A percentile compares a stretch with the other conserved stretches of the same genome.
phyloP scores from a whole-genome alignment of 129 eudicot species.

The Dittrichia graveolens region DNA sequence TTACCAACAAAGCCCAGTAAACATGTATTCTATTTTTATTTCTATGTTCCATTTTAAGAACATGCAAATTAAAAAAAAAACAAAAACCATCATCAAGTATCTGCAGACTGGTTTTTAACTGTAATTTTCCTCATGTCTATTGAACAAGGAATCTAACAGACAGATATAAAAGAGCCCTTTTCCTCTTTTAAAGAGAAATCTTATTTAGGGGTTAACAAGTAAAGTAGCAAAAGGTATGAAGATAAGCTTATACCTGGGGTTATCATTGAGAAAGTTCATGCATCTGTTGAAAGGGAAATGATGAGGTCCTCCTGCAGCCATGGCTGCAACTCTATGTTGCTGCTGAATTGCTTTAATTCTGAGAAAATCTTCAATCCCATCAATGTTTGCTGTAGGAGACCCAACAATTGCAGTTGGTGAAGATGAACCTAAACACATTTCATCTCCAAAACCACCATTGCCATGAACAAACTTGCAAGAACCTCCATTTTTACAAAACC shows the following conservation, averaged over 20 bases:
- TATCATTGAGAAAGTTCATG: slow-evolving; percentile 58
- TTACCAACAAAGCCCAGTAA: too few relatives aligned
- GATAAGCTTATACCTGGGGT: slow-evolving; percentile 45
- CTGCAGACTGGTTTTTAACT: too few relatives aligned
- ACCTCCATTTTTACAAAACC: slow-evolving; percentile 79
- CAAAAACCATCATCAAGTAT: too few relatives aligned
- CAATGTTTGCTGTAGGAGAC: slow-evolving; percentile 62
- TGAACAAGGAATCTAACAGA: too few relatives aligned
- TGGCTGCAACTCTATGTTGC: slow-evolving; percentile 39
- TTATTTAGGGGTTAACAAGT: not conserved
- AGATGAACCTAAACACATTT: slow-evolving; percentile 25
- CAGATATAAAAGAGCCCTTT: too few relatives aligned
- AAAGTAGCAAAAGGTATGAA: not conserved
- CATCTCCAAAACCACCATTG: slow-evolving; percentile 35
- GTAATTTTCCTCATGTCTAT: too few relatives aligned
- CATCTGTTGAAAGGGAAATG: slow-evolving; percentile 46
- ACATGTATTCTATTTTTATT: too few relatives aligned
- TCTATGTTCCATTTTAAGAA: too few relatives aligned
- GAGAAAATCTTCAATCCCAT: slow-evolving; percentile 52
- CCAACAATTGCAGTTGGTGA: slow-evolving; percentile 38
- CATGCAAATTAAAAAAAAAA: too few relatives aligned
- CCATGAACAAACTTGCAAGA: slow-evolving; percentile 73
- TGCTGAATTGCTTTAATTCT: slow-evolving; percentile 56
- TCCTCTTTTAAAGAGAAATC: too few relatives aligned
- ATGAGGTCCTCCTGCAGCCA: slow-evolving; percentile 33